These are phyloP conservation scores for Pseudopithomyces chartarum DNA, from an alignment of 2,329 filamentous ascomycete genomes.

Conservation along the genomic window DNA sequence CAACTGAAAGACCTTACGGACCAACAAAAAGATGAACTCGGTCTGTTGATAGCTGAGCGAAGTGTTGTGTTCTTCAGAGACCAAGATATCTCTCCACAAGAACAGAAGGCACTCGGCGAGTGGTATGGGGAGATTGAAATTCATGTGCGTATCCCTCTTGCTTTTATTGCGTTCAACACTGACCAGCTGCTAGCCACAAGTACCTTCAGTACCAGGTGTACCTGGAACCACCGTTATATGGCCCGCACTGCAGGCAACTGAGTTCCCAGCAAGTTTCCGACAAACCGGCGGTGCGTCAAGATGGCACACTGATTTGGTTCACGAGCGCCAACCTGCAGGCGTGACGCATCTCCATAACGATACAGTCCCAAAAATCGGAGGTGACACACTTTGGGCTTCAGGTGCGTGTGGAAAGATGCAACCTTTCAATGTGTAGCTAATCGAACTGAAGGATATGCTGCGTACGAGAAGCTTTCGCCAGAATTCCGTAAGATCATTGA, in stretches of 20 bases:
- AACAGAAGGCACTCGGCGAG: constrained; percentile 39
- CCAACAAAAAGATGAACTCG: constrained; percentile 57
- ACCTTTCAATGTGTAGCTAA: not conserved
- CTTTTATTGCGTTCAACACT: not conserved
- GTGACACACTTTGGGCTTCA: constrained; percentile 74
- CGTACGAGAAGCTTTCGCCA: constrained; percentile 75
- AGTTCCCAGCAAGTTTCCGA: constrained; percentile 65
- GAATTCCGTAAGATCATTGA: constrained; percentile 73
- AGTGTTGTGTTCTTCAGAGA: constrained; percentile 59
- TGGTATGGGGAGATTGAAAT: constrained; percentile 63
- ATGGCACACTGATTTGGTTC: constrained; percentile 74
- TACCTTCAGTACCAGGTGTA: constrained; percentile 70
- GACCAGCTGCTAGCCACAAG: constrained; percentile 63
- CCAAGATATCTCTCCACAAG: constrained; percentile 48
- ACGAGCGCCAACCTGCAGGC: constrained; percentile 72
- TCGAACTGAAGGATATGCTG: constrained; percentile 55
- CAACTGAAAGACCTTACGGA: constrained; percentile 55
- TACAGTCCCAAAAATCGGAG: constrained; percentile 66
- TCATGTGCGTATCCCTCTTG: constrained; percentile 58
- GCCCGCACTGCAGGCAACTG: constrained; percentile 69
- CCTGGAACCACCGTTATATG: constrained; percentile 69
- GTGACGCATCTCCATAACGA: constrained; percentile 74
- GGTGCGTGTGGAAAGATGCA: constrained; percentile 32
- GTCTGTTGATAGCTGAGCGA: constrained; percentile 45
- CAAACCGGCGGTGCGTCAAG: constrained; percentile 69